Base-by-base conservation (phyloP, 2,329 filamentous ascomycete genomes). In the Xylaria sp. region DNA sequence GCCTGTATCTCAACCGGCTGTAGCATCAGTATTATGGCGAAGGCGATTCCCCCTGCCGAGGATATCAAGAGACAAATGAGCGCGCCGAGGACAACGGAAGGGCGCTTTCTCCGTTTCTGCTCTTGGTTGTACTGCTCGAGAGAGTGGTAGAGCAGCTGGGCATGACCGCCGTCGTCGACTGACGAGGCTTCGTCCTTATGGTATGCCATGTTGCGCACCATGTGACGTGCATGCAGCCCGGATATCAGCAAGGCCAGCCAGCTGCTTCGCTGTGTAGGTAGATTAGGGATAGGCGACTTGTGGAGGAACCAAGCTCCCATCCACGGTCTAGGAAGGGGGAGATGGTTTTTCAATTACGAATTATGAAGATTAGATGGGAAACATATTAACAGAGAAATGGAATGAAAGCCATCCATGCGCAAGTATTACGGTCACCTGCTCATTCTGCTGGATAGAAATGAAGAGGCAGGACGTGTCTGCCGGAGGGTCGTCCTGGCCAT, bases 61-160 rank as follows among this genome's bases (percentile, higher is more conserved):
- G 66, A 58, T 16, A 72, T n/a, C 39, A 71, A 69, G 18, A 72
- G 64, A 19, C 60, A 24, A 13, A 70, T 16, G 7, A 72, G 62
- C 2, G 68, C 58, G 9, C 46, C 52, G 18, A 72, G 63, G 8
- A 70, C 54, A 17, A 71, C 39, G 3, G 62, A 58, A 5, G 69
- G 66, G 6, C 62, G 57, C 17, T 44, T 63, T 16, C 45, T 55
- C 41, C 46, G 54, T 47, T 59, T 60, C 26, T 55, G 62, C 21
- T 57, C 54, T 17, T 50, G 44, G 11, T 63, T 63, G 44, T 63
- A 63, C 38, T 67, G 54, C 22, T 67, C 62, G 7, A 67, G 57
- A 9, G 66, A 67, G 7, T 47, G 34, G 49, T 65, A 63, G 20
- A 66, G 60, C 1, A 63, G 48, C n/a, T 50, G 51, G 13, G 63